Evolutionary conservation across 345 rosid species (phyloP), one percentile per base, ranked within the genome.

Genomic region (Microthlaspi erraticum): DNA sequence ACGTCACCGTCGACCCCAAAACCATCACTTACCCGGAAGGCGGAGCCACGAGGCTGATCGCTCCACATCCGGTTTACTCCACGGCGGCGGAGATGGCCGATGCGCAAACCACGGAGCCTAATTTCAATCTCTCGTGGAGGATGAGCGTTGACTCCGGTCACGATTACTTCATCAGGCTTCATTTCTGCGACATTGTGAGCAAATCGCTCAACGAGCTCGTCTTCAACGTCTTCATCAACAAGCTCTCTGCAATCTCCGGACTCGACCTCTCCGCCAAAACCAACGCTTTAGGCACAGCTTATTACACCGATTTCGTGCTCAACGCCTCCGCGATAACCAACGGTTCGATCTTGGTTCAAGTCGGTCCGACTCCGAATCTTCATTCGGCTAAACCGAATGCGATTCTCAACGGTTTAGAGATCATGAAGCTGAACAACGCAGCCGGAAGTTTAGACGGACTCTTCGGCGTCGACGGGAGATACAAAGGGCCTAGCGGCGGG

Each of bases 151-250:
- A 88, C 59, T 73, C 78, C 0, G 80, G 83, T 41, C 87, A 81
- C 62, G 69, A 84, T 10, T 91, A 93, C 76, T 64, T 87, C 72
- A 70, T 88, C 37, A 81, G 97, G 73, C 9, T 84, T 61, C 97
- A 90, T 60, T 93, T 93, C 64, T 87, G 97, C 74, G 96, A 93
- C 80, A 84, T 93, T 66, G 84, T 84, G 7, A 93, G 97, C 83
- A 76, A 79, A 71, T 77, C 81, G 55, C 85, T 81, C 8, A 80
- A 87, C 54, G 87, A 87, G 7, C 71, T 93, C 33, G 75, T 82
- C 77, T 86, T 90, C 80, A 81, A 85, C 9, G 83, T 90, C 26
- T 90, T 75, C 55, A 77, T 93, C 29, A 93, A 90, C 76, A 78
- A 60, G 19, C n/a, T 83, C 32, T 65, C 74, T 46, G 92, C 75